These are phyloP conservation scores for Bryoglossum gracile DNA, from an alignment of 495 filamentous ascomycete genomes.

Conservation along the genomic window DNA sequence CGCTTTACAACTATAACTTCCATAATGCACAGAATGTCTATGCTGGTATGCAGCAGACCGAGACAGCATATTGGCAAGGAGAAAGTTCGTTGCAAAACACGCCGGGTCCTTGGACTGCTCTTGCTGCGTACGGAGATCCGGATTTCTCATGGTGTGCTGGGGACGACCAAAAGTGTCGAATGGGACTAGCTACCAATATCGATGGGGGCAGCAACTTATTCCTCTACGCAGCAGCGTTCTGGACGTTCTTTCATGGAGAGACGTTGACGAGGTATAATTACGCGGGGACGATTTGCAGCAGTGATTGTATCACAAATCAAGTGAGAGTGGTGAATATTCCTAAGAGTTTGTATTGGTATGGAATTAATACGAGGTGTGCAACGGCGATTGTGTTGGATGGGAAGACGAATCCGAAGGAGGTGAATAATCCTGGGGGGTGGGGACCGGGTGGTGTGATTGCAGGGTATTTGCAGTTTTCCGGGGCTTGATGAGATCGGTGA, in stretches of 20 bases:
- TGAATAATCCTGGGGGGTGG: slow-evolving; percentile 2
- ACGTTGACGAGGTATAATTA: neutral
- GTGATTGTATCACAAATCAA: neutral
- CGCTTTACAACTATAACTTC: slow-evolving; percentile 71
- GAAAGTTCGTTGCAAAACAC: neutral
- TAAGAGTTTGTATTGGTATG: neutral
- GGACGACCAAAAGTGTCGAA: slow-evolving; percentile 36
- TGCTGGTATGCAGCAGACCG: slow-evolving; percentile 70
- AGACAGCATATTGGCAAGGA: slow-evolving; percentile 64
- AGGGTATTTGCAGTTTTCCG: neutral
- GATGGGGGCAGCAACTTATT: slow-evolving; percentile 51
- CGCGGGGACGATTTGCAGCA: neutral
- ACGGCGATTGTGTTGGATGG: neutral
- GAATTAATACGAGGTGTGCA: neutral
- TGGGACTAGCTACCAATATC: slow-evolving; percentile 51
- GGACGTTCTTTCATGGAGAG: slow-evolving; percentile 59
- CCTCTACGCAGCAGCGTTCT: slow-evolving; percentile 54
- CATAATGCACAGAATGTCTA: slow-evolving; percentile 54
- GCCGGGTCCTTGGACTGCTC: slow-evolving; percentile 11
- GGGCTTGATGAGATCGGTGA: no score
- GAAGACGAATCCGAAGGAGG: neutral
- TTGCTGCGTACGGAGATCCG: slow-evolving; percentile 44
- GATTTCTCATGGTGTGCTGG: slow-evolving; percentile 34
- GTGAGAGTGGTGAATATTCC: neutral
- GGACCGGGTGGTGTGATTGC: neutral